Evolutionary conservation across 345 rosid genomes (phyloP), one percentile per base, ranked within the genome.

Genomic region (Euphorbia peplus): DNA sequence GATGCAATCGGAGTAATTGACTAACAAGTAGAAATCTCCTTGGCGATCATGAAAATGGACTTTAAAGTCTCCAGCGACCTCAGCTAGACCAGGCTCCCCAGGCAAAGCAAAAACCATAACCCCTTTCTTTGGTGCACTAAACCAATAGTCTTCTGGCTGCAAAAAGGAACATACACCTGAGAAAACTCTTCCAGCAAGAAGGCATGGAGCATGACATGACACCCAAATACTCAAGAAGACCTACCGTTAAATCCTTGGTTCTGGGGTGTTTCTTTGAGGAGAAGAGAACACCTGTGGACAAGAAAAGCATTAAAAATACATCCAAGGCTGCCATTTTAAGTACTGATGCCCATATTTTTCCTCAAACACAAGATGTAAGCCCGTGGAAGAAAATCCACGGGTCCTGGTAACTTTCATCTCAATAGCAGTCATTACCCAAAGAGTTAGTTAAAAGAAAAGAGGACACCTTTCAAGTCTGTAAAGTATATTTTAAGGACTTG

Each of bases 91-190:
- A 68, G 99, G 91, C 78, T 95, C 88, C 64, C 99, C 93, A 5
- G 99, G 99, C 72, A 93, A 53, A 42, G 99, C 95, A 84, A 91
- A 93, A 67, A 91, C 91, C 80, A 90, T 74, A 9, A 88, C 79
- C 64, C 98, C 98, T 77, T 93, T 93, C 81, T 83, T 91, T 28
- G 95, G 95, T 54, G 95, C 89, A 63, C 83, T 88, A 60, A 91
- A 85, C 96, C 99, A 91, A 79, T 85, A 93, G 66, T 93, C 95
- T 80, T 91, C 91, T 44, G 99, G 97, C 98, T 91, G 83, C 61
- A 78, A 13, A 69, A 51, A 29, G 21, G 39, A 55, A 46, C 6
- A 67, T n/a, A 52, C 12, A 61, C 15, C 13, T 41, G 50, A 60
- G 26, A 67, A 16, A 53, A 22, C 37, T 59, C 37, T 60, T n/a